Evolutionary conservation across 225 moss, liverwort and hornwort species (phyloP).

Genomic region (Sphagnum contortum): DNA sequence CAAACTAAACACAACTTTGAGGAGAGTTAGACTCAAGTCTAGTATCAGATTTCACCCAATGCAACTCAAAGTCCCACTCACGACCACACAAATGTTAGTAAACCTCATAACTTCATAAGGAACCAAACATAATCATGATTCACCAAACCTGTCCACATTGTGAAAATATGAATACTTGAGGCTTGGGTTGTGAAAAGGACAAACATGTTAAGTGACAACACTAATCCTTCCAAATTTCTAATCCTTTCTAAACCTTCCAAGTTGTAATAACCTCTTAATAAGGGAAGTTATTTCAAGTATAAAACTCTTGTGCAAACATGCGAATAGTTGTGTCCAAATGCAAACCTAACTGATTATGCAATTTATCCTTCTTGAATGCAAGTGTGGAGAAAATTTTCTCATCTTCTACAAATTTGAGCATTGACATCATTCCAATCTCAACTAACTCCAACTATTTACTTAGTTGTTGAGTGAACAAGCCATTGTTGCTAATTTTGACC

Average conservation of each 20-base stretch:
- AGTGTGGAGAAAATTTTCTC: neutral
- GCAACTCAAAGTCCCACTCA: too few relatives aligned
- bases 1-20: too few relatives aligned
- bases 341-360: neutral
- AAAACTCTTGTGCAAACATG: neutral
- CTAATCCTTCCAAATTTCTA: too few relatives aligned
- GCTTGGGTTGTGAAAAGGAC: too few relatives aligned
- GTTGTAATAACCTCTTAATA: neutral
- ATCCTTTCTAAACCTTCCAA: neutral
- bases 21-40: too few relatives aligned
- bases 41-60: too few relatives aligned
- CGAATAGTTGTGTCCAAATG: neutral
- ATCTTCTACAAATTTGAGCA: neutral
- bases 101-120: too few relatives aligned
- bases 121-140: too few relatives aligned
- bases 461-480: neutral
- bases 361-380: neutral
- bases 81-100: too few relatives aligned
- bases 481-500: neutral
- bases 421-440: neutral
- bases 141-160: too few relatives aligned
- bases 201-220: too few relatives aligned
- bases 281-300: neutral
- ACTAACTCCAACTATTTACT: neutral
- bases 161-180: too few relatives aligned